These are phyloP conservation scores for Xylaria scruposa DNA, from an alignment of 495 filamentous ascomycete species.

Conservation along the genomic window DNA sequence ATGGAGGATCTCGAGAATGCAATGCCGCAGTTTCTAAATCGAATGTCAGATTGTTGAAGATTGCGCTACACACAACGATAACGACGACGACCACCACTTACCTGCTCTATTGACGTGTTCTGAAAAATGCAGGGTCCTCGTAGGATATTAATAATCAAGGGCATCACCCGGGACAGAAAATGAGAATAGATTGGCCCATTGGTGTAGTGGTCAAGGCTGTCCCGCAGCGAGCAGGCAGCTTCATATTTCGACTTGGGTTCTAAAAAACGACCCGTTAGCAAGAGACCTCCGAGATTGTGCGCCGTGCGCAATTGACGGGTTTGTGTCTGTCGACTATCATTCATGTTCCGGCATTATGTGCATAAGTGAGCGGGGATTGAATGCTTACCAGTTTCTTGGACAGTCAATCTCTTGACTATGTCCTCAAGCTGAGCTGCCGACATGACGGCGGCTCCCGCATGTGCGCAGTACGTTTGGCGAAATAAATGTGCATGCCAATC, in stretches of 20 bases:
- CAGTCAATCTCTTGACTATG: constrained; percentile 59
- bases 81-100: constrained; percentile 36
- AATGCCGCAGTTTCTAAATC: constrained; percentile 83
- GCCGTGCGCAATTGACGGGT: neutral
- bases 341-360: neutral
- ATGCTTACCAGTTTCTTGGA: constrained; percentile 56
- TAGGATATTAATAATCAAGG: constrained; percentile 85
- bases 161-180: constrained; percentile 87
- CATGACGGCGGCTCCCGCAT: constrained; percentile 52
- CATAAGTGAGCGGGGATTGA: neutral
- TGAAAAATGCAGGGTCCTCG: constrained; percentile 90
- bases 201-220: constrained; percentile 77
- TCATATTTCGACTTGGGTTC: constrained; percentile 79
- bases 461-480: constrained; percentile 29
- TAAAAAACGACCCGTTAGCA: constrained; percentile 40
- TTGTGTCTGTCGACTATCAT: neutral
- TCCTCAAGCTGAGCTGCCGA: constrained; percentile 59
- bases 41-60: constrained; percentile 28
- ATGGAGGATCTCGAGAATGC: constrained; percentile 92
- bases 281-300: neutral
- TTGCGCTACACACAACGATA: constrained; percentile 23
- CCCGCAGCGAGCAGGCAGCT: constrained; percentile 79
- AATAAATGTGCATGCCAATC: constrained; percentile 16
- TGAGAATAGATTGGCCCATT: constrained; percentile 65
- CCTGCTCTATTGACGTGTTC: constrained; percentile 84